These are phyloP conservation scores for Chionographis japonica DNA, from an alignment of 106 monocot genomes.

Conservation along the genomic window DNA sequence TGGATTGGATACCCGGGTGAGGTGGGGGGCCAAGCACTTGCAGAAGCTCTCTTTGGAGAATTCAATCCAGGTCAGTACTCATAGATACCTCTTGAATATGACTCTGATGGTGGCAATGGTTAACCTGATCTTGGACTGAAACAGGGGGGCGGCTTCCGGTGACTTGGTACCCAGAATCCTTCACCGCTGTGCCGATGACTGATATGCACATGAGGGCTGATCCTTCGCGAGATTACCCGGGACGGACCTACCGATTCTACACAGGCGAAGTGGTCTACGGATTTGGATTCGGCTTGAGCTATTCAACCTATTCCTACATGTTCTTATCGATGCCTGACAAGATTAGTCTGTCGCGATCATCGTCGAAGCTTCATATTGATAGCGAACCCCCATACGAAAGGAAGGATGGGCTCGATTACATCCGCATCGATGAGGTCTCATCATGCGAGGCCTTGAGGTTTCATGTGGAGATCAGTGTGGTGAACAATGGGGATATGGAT, in stretches of 20 bases:
- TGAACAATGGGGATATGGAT: conserved; percentile 50
- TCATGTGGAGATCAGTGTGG: conserved; percentile 28
- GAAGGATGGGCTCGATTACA: conserved; percentile 22
- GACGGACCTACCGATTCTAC: conserved; percentile 87
- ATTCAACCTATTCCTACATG: conserved; percentile 44
- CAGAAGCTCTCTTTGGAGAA: conserved; percentile 71
- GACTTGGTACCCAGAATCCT: conserved; percentile 94
- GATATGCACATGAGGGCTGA: conserved; percentile 93
- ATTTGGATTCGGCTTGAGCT: conserved; percentile 88
- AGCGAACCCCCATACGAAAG: conserved; percentile 3
- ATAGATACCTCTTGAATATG: neutral
- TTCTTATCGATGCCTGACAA: conserved; percentile 41
- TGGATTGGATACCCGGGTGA: conserved; percentile 96
- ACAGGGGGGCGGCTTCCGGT: conserved; percentile 68
- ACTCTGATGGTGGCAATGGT: too few species aligned
- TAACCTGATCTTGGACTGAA: neutral
- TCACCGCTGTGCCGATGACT: conserved; percentile 75
- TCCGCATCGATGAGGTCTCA: conserved; percentile 26
- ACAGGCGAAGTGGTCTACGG: conserved; percentile 55
- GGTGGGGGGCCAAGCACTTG: conserved; percentile 64
- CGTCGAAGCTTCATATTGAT: conserved; percentile 4
- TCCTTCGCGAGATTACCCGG: conserved; percentile 66
- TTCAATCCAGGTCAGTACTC: conserved; percentile 59
- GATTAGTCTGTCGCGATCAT: conserved; percentile 23
- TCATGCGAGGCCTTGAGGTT: conserved; percentile 52